Evolutionary conservation across 2,329 filamentous ascomycete genomes (phyloP), one percentile per base, ranked within the genome.

Genomic region (Bertia moriformis): DNA sequence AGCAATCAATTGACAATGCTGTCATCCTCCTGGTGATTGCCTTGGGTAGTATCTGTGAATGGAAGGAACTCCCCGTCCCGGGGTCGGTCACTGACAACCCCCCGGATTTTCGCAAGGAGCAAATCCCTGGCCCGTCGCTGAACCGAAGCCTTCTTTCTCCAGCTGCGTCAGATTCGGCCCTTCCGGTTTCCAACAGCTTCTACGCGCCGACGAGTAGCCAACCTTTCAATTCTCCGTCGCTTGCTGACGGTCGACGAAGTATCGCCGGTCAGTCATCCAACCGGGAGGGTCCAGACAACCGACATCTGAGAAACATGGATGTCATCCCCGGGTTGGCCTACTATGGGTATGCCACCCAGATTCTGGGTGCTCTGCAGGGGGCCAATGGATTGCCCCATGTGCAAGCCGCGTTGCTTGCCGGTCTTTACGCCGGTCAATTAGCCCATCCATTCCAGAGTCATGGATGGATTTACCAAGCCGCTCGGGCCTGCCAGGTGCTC

Each of bases 1-100:
- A 35, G 15, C 12, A 35, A n/a, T 29, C 24, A 29, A 29, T 35
- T 35, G 32, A 35, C 32, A 35, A 35, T 18, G 32, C 32, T 10
- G 15, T 17, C 7, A 14, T 35, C 12, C 32, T 35, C 15, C 32
- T 35, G 10, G 32, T 35, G 10, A 7, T 35, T 10, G 32, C 32
- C 12, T 18, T 35, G 15, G 32, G 32, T 35, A 17, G 10, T 17
- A 35, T 35, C 32, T 35, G 32, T 18, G 32, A 18, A 17, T n/a
- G n/a, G n/a, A 10, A 29, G 24, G 24, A n/a, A 29, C 10, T 15
- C 7, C 32, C 32, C 7, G 10, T 12, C 17, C 32, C 32, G 12
- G 32, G 32, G 7, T 7, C 32, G 12, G 32, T 35, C 32, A 29
- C 24, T 29, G 24, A 29, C n/a, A 29, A 10, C 10, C 24, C 24